A percentile compares a stretch with the other conserved stretches of the same genome.
phyloP scores from a whole-genome alignment of 768 basidiomycete species.

The Tremella fuciformis region DNA sequence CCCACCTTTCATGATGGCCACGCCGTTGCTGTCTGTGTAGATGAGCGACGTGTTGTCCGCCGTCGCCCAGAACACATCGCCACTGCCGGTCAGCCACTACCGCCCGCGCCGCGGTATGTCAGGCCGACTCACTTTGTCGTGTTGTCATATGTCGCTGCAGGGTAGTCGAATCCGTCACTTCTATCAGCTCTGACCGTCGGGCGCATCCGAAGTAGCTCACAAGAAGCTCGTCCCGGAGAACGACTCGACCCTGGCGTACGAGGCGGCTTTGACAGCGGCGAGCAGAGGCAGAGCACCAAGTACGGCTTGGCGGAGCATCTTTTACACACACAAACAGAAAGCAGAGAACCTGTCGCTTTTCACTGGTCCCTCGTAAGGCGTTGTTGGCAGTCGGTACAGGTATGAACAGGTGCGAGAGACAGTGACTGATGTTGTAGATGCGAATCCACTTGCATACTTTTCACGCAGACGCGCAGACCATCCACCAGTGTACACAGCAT shows the following conservation, averaged over 20 bases:
- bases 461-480: no score
- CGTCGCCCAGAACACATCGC: conserved; percentile 46
- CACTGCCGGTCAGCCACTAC: conserved; percentile 20
- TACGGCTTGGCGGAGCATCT: no score
- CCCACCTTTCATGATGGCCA: conserved; percentile 41
- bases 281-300: no score
- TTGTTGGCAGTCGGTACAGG: no score
- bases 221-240: conserved; percentile 26
- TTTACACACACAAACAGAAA: no score
- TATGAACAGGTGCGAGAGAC: no score
- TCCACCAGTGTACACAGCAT: no score
- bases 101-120: background rate
- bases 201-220: conserved; percentile 7
- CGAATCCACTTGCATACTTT: no score
- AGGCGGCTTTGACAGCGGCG: conserved; percentile 8
- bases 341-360: no score
- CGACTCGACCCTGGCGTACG: conserved; percentile 27
- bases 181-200: background rate
- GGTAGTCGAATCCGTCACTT: conserved; percentile 36
- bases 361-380: no score
- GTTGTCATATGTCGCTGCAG: conserved; percentile 41
- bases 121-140: conserved; percentile 43
- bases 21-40: conserved; percentile 26
- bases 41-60: conserved; percentile 34
- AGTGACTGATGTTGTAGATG: no score